These are phyloP conservation scores for Lactarius indigo DNA, from an alignment of 768 basidiomycete genomes.

Conservation along the genomic window DNA sequence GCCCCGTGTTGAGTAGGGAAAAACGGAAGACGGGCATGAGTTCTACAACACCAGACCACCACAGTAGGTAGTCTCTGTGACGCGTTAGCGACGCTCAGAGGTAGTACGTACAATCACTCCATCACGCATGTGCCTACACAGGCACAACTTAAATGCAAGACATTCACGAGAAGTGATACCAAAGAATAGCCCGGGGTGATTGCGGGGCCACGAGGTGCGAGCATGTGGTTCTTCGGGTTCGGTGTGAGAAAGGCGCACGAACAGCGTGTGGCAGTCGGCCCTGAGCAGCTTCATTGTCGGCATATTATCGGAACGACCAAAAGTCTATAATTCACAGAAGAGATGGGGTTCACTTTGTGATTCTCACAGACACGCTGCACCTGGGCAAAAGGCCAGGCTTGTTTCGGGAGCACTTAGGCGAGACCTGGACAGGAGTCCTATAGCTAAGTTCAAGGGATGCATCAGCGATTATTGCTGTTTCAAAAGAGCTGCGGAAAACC, in stretches of 20 bases:
- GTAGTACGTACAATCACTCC: background rate
- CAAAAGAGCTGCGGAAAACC: too few relatives aligned
- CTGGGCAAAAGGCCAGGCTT: too few relatives aligned
- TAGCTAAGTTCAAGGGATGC: too few relatives aligned
- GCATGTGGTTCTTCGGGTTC: background rate
- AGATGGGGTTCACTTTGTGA: too few relatives aligned
- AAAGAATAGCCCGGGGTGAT: background rate
- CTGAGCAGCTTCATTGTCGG: background rate
- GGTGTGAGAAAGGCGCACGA: background rate
- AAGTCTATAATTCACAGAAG: too few relatives aligned
- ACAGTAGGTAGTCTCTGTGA: background rate
- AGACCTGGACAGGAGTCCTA: too few relatives aligned
- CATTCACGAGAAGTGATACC: background rate
- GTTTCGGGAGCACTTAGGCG: too few relatives aligned
- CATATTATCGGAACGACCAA: conserved; percentile 32
- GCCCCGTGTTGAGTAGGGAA: background rate
- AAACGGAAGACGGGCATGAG: background rate
- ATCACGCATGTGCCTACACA: background rate
- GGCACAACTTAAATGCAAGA: background rate
- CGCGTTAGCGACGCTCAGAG: background rate
- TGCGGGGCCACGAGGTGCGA: background rate
- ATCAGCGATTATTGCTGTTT: too few relatives aligned
- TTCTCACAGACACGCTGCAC: too few relatives aligned
- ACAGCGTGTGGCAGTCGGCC: background rate
- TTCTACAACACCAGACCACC: background rate